These are phyloP conservation scores for Penicillium egyptiacum DNA, from an alignment of 495 filamentous ascomycete species.

Conservation along the genomic window DNA sequence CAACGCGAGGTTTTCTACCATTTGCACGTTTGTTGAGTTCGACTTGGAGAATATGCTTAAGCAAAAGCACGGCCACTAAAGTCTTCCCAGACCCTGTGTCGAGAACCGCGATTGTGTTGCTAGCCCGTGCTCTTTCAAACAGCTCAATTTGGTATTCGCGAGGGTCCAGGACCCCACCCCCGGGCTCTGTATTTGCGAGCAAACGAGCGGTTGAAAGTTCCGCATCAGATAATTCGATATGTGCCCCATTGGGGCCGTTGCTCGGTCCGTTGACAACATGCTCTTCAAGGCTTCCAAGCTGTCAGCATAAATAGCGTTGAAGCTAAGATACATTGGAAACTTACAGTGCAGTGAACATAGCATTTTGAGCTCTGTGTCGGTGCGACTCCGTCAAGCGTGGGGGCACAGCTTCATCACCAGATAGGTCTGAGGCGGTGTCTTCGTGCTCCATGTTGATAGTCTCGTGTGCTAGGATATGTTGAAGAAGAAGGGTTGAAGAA, in stretches of 20 bases:
- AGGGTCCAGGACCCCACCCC: constrained; percentile 59
- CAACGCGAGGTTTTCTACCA: constrained; percentile 61
- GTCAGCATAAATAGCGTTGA: constrained; percentile 15
- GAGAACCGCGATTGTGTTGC: constrained; percentile 94
- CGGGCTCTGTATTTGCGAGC: constrained; percentile 43
- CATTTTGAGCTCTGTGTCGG: constrained; percentile 48
- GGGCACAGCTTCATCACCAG: constrained; percentile 28
- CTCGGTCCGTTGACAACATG: constrained; percentile 35
- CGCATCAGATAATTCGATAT: constrained; percentile 13
- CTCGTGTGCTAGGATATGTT: background rate
- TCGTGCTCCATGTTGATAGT: background rate
- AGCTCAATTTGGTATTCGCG: constrained; percentile 92
- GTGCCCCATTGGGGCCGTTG: constrained; percentile 23
- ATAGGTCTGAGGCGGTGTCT: constrained; percentile 28
- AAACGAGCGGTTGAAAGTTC: constrained; percentile 45
- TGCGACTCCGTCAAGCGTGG: constrained; percentile 42
- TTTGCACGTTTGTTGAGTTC: constrained; percentile 70
- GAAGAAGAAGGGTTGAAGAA: background rate
- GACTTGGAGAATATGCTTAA: constrained; percentile 73
- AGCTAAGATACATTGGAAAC: constrained; percentile 13
- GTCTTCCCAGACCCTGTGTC: constrained; percentile 98
- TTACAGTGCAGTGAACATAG: constrained; percentile 54
- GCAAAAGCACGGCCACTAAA: constrained; percentile 84
- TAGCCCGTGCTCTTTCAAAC: constrained; percentile 80
- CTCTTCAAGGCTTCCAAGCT: constrained; percentile 39